These are phyloP conservation scores for Annulohypoxylon nitens DNA, from an alignment of 495 filamentous ascomycete species.

Conservation along the genomic window DNA sequence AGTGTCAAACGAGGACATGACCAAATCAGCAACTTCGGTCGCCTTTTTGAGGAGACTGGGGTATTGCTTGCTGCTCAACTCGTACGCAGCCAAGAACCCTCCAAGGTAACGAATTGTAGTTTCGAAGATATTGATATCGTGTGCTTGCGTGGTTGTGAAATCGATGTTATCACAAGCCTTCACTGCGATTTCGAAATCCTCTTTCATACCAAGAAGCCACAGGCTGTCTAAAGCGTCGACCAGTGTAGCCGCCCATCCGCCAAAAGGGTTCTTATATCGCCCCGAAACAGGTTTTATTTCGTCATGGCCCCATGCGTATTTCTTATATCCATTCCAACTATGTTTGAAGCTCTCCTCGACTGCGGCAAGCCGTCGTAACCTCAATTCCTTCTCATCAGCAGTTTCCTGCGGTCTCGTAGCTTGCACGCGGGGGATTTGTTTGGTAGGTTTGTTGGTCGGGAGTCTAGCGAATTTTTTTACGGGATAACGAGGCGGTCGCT, in stretches of 20 bases:
- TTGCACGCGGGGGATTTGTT: conserved; percentile 80
- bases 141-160: conserved; percentile 72
- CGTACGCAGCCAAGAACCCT: conserved; percentile 81
- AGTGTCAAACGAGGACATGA: conserved; percentile 88
- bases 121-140: conserved; percentile 77
- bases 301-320: conserved; percentile 81
- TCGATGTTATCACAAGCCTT: conserved; percentile 78
- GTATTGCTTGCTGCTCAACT: conserved; percentile 72
- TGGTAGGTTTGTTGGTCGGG: conserved; percentile 73
- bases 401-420: conserved; percentile 52
- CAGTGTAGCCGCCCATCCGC: conserved; percentile 86
- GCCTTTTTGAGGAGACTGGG: conserved; percentile 78
- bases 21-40: conserved; percentile 78
- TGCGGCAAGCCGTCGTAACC: conserved; percentile 64
- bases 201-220: conserved; percentile 88
- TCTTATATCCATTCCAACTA: conserved; percentile 82
- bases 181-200: conserved; percentile 82
- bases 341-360: conserved; percentile 77
- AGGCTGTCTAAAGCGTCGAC: conserved; percentile 86
- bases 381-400: conserved; percentile 43
- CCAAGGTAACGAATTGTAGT: conserved; percentile 83
- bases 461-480: conserved; percentile 74
- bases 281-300: conserved; percentile 77
- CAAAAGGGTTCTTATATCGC: conserved; percentile 74
- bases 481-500: conserved; percentile 58